Conservation (phyloP, 805 yeast genomes). For the Yarrowia hollandica region DNA sequence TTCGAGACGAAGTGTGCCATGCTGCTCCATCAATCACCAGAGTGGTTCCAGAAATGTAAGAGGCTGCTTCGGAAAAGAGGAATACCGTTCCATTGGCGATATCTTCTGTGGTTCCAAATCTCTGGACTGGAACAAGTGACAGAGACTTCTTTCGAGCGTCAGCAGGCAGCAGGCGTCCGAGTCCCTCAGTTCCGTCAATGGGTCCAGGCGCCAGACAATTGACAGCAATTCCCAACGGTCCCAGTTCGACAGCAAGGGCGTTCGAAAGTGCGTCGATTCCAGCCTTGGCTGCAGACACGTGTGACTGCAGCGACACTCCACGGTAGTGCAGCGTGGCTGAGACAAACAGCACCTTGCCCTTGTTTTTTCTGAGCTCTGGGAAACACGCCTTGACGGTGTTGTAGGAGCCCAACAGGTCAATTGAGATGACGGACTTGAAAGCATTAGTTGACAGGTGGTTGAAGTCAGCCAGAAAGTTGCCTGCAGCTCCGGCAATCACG, state of each 20-base stretch:
- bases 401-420: slow-evolving; percentile 84
- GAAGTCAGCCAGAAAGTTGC: slow-evolving; percentile 82
- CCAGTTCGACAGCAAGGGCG: slow-evolving; percentile 84
- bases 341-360: slow-evolving; percentile 77
- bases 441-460: slow-evolving; percentile 79
- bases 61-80: slow-evolving; percentile 79
- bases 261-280: slow-evolving; percentile 87
- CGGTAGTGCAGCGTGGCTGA: slow-evolving; percentile 87
- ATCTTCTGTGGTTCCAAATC: slow-evolving; percentile 64
- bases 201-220: slow-evolving; percentile 93
- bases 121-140: slow-evolving; percentile 50
- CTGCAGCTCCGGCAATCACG: slow-evolving; percentile 96
- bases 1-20: slow-evolving; percentile 58
- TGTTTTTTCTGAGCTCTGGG: slow-evolving; percentile 59
- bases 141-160: slow-evolving; percentile 43
- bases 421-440: slow-evolving; percentile 81
- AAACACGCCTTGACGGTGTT: slow-evolving; percentile 85
- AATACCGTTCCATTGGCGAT: slow-evolving; percentile 86
- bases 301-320: slow-evolving; percentile 85
- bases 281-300: slow-evolving; percentile 94
- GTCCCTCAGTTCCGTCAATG: slow-evolving; percentile 84
- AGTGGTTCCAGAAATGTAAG: slow-evolving; percentile 73
- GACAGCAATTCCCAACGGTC: slow-evolving; percentile 80
- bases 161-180: slow-evolving; percentile 56
- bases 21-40: slow-evolving; percentile 86